Evolutionary conservation across 305 asterid genomes (phyloP), one percentile per base, ranked within the genome.

Genomic region (Fraxinus nigra): DNA sequence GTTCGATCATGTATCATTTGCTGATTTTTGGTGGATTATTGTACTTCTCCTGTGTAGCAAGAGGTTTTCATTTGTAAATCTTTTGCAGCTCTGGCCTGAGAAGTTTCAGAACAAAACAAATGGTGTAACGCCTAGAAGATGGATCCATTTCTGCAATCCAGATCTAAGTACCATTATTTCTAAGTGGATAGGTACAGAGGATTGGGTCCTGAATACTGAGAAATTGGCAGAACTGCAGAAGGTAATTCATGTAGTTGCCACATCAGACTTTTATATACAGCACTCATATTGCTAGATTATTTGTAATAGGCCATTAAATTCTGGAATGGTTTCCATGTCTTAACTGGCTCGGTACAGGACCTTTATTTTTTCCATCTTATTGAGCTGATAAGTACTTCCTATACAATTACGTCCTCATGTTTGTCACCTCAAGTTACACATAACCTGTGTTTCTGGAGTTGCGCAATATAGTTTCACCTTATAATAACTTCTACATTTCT

Each of bases 41-140:
- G 72, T 46, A 38, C 76, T 46, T 67, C 34, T 80, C 78, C 56
- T 75, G 65, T 28, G 51, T 65, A 85, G 83, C 84, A 46, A 69
- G 59, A 84, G 56, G 54, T 76, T 72, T 56, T 74, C 78, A 78
- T 69, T 82, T 65, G 72, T 46, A 73, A 32, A 24, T 61, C 18
- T 67, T 85, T 83, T 82, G 82, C 90, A 93, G 98, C 81, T 94
- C 82, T 93, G 97, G 97, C 98, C 98, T 24, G 88, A 90, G 86
- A 94, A 94, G 88, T 94, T 94, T 84, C 95, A 92, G 82, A 95
- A 95, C 83, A 95, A 95, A 86, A 95, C 98, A 80, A 95, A 95
- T 83, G 98, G 98, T 61, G 98, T 95, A 83, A 95, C 98, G 38
- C 97, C 98, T 51, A 87, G 98, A 89, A 91, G 98, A 87, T 95